Evolutionary conservation across 495 filamentous ascomycete species (phyloP), one percentile per base, ranked within the genome.

Genomic region (Penicillium atrosanguineum): DNA sequence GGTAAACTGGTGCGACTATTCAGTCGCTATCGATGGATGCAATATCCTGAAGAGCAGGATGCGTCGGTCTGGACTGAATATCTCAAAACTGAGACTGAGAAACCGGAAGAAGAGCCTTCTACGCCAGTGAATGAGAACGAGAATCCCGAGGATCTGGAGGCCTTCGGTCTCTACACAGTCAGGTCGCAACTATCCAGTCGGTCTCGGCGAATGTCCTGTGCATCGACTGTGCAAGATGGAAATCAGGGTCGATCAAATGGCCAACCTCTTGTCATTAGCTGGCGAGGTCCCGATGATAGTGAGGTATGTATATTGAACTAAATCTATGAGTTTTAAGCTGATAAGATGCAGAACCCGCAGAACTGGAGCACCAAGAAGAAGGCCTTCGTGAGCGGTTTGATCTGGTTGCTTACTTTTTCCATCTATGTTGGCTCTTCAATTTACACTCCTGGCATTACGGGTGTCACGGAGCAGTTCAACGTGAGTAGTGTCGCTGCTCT

Each of bases 401-500:
- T 69, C 16, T 67, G 64, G 44, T 40, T 71, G 6, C 54, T 62
- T 31, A 74, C 68, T 3, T 67, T 68, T 40, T 44, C 64, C 4
- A 58, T 72, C n/a, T 74, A 71, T 42, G 54, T 69, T 15, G 64
- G 61, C 12, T 68, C 66, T 8, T 53, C 70, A 1, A 71, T 71
- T 12, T 70, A 66, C 34, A 59, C 70, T 2, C 56, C 64, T 0
- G 62, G 61, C 12, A 64, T 61, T 8, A 19, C 44, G 0, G 56
- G 52, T 9, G 56, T 80, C 6, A 51, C 69, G 37, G 40, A 63
- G 23, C 55, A 69, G 36, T 83, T 83, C 48, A 68, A 69, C 11
- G 78, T 82, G 15, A 72, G 65, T 53, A 55, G 65, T 16, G 72
- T 75, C 1, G 75, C 72, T 6, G 76, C 76, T 0, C 73, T 70